Percentiles rank a stretch among this genome's conserved stretches.
Evolutionary conservation across 2,329 filamentous ascomycete genomes (phyloP).

Genomic region (Lasiodiplodia theobromae): DNA sequence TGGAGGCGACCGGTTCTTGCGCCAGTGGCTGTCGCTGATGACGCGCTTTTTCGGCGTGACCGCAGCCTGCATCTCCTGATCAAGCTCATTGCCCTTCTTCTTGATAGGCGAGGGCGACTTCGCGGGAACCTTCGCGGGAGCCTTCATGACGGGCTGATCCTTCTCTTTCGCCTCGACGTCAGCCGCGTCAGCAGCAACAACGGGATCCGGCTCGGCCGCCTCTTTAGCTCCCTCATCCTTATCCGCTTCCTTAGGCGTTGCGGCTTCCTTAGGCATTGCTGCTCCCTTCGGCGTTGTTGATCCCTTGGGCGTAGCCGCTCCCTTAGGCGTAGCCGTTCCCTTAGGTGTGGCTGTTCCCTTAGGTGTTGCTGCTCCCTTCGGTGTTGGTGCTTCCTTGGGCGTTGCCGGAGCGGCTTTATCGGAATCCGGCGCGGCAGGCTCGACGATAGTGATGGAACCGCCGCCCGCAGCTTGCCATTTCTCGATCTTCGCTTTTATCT

Average conservation of each 20-base stretch:
- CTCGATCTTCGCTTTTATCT: slow-evolving; percentile 76
- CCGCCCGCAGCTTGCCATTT: slow-evolving; percentile 85
- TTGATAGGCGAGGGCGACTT: slow-evolving; percentile 29
- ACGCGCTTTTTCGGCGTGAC: slow-evolving; percentile 87
- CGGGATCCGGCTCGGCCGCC: not conserved
- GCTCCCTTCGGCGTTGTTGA: not conserved
- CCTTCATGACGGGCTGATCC: slow-evolving; percentile 33
- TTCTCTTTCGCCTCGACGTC: slow-evolving; percentile 19
- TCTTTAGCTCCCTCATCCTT: slow-evolving; percentile 1
- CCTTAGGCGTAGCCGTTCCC: not conserved
- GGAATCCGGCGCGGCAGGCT: slow-evolving; percentile 1
- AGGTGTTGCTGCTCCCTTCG: not conserved
- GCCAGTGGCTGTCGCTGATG: slow-evolving; percentile 91
- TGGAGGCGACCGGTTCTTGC: slow-evolving; percentile 58
- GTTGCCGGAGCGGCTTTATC: slow-evolving; percentile 4
- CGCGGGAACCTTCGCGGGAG: slow-evolving; percentile 10
- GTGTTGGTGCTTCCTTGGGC: not conserved
- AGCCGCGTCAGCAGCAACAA: not conserved
- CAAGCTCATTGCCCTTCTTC: slow-evolving; percentile 46
- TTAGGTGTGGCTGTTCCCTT: not conserved
- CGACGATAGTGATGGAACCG: slow-evolving; percentile 52
- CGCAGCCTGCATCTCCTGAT: slow-evolving; percentile 56
- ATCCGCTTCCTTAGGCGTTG: slow-evolving; percentile 2
- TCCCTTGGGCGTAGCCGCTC: not conserved
- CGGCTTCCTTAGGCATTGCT: slow-evolving; percentile 15